phyloP scores from a whole-genome alignment of 306 rosid genomes.

The Argentina anserina region DNA sequence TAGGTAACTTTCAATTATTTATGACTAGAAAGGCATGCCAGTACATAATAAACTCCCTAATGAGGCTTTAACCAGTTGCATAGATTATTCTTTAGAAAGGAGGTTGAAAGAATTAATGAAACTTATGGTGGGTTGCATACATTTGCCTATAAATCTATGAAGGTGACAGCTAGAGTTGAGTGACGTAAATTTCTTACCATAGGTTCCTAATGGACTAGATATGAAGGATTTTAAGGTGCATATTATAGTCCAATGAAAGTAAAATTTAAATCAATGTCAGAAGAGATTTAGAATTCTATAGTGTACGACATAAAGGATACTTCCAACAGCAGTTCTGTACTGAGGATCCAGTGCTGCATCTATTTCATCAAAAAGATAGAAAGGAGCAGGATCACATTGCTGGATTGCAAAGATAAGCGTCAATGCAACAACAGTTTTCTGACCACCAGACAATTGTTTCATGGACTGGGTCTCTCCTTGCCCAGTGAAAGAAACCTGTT shows the following conservation, averaged over 20 bases:
- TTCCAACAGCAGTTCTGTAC: slow-evolving; percentile 96
- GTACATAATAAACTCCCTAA: neutral
- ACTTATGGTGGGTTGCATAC: neutral
- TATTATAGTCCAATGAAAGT: neutral
- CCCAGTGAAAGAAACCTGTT: slow-evolving; percentile 97
- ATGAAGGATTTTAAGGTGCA: neutral
- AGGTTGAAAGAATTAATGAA: neutral
- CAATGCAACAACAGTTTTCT: slow-evolving; percentile 97
- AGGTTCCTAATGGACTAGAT: neutral
- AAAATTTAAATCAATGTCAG: neutral
- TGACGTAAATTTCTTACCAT: neutral
- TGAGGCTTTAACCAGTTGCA: neutral
- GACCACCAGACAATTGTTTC: slow-evolving; percentile 99
- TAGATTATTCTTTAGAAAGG: neutral
- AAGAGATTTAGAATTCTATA: neutral
- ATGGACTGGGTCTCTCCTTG: slow-evolving; percentile 98
- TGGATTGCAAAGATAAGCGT: slow-evolving; percentile 97
- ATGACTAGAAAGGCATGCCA: neutral
- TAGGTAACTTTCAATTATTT: neutral
- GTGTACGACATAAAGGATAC: slow-evolving; percentile 58
- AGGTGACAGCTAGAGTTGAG: neutral
- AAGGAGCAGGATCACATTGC: slow-evolving; percentile 99
- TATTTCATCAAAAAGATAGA: slow-evolving; percentile 94
- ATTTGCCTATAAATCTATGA: neutral
- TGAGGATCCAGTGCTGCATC: slow-evolving; percentile 99